phyloP scores from a whole-genome alignment of 2,329 filamentous ascomycete species.

The Arachnopeziza araneosa region DNA sequence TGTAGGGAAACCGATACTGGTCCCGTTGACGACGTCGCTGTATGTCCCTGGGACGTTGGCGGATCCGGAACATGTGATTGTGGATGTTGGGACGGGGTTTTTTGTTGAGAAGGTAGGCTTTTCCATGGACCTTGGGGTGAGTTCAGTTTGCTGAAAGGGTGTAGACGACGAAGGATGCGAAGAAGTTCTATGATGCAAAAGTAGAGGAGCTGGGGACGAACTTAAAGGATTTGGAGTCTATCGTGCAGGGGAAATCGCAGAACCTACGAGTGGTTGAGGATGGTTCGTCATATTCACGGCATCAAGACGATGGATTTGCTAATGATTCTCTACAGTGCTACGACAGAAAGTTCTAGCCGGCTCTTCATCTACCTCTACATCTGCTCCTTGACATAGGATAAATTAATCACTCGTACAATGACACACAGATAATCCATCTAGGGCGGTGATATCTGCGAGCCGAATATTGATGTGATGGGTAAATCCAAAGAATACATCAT shows the following conservation, averaged over 20 bases:
- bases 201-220: conserved; percentile 60
- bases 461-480: neutral
- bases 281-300: conserved; percentile 42
- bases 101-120: conserved; percentile 77
- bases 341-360: conserved; percentile 47
- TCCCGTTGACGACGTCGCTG: conserved; percentile 91
- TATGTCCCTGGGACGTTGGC: conserved; percentile 84
- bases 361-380: conserved; percentile 31
- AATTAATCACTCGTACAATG: neutral
- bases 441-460: neutral
- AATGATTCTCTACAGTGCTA: conserved; percentile 37
- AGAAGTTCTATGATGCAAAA: conserved; percentile 63
- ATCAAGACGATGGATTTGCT: neutral
- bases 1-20: conserved; percentile 59
- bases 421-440: neutral
- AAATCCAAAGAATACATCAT: neutral
- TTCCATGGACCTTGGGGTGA: neutral
- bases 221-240: conserved; percentile 61
- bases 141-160: neutral
- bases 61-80: conserved; percentile 70
- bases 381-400: neutral
- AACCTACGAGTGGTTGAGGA: conserved; percentile 87
- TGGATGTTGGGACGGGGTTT: conserved; percentile 92
- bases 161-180: conserved; percentile 52
- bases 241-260: conserved; percentile 70